phyloP scores from a whole-genome alignment of 108 stramenopile genomes.

The Fistulifera solaris region DNA sequence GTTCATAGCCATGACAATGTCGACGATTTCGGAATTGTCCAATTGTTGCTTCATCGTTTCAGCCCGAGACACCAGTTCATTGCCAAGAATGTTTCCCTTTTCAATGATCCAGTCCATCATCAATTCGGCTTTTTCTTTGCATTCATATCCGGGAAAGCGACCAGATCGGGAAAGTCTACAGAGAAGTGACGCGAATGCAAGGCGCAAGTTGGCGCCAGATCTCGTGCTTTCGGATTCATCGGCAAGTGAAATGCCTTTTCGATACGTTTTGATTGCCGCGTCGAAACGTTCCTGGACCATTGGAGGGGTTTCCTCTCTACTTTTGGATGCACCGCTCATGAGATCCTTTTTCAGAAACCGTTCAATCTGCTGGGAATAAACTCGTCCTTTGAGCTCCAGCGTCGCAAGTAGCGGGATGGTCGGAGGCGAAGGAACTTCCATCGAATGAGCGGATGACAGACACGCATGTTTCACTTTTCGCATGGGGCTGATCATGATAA shows the following conservation, averaged over 20 bases:
- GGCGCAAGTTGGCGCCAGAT: not conserved
- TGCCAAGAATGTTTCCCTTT: not conserved
- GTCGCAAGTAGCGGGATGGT: conserved; percentile 1
- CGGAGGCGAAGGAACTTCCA: conserved; percentile 16
- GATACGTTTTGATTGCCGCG: not conserved
- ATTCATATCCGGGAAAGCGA: not conserved
- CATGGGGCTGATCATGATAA: conserved; percentile 20
- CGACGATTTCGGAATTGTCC: conserved; percentile 6
- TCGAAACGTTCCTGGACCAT: not conserved
- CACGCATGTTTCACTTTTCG: conserved; percentile 30
- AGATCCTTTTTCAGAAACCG: not conserved
- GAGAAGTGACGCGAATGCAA: not conserved
- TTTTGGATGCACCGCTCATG: not conserved
- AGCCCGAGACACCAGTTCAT: not conserved
- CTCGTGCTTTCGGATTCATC: conserved; percentile 7
- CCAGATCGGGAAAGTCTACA: too few species aligned
- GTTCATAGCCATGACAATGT: conserved; percentile 33
- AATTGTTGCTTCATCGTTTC: not conserved
- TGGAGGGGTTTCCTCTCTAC: not conserved
- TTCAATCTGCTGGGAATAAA: conserved; percentile 5
- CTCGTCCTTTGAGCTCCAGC: conserved; percentile 8
- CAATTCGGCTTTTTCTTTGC: not conserved
- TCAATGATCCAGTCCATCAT: conserved; percentile 2
- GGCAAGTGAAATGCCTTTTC: conserved; percentile 12
- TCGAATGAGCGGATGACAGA: conserved; percentile 3